Base-by-base conservation (phyloP, 192 early-diverging fungal species). In the Podila epicladia region DNA sequence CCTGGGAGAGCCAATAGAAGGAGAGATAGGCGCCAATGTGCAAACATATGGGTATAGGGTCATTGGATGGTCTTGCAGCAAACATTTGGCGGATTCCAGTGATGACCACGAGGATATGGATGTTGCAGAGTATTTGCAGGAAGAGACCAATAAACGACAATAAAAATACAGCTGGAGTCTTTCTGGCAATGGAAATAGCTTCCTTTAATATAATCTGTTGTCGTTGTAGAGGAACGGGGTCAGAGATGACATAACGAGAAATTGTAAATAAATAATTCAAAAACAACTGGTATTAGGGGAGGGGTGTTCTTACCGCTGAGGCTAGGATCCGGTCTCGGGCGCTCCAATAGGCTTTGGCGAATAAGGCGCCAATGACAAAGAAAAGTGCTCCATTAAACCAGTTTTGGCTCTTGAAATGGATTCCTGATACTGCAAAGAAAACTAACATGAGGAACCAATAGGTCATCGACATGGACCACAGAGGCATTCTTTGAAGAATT, bases 91-190 rank as follows among this genome's bases (percentile, higher is more conserved):
- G 83, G 79, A 89, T 77, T 11, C 90, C 91, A 22, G 90, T 75
- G 45, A 93, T 67, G 1, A 89, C 86, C 33, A 88, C 67, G 61
- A 89, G 64, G 89, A 89, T 93, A 71, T 92, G 72, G 2, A 78
- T 85, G 75, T 85, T 87, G 58, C 83, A 85, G 9, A 82, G 65
- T 9, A 84, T 72, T 63, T 85, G 72, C 49, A 95, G 29, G 31
- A 93, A 26, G 64, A 95, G 61, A 32, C 91, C 94, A 61, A 83
- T 71, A 62, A 94, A 63, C 49, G 91, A 92, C 48, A 88, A 72
- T 4, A 87, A 71, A 19, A 95, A 79, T 8, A 91, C 93, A 9
- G 88, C 91, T 9, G 89, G 89, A 76, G 85, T 93, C 38, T 83
- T 80, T 22, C 79, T 79, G n/a, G 90, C 90, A 48, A 95, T 88